Evolutionary conservation across 345 rosid species (phyloP), one percentile per base, ranked within the genome.

Genomic region (Acer yangbiense): DNA sequence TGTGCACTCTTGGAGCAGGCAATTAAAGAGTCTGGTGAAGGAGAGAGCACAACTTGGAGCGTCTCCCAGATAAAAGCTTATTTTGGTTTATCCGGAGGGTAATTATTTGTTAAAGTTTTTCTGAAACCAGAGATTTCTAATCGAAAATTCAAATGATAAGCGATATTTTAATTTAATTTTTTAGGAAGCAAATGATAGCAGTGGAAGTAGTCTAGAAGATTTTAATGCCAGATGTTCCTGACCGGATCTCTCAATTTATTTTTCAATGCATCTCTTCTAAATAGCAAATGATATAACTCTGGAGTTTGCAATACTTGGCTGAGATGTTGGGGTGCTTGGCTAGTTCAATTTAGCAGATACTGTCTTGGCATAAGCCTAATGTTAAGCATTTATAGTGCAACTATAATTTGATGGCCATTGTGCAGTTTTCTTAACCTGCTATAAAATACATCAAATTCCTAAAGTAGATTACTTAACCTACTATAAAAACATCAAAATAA

Each of bases 1-100:
- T 94, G 99, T 79, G 78, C 95, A 27, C 88, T 96, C 17, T 79
- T 96, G 83, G 94, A 96, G 77, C 99, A 96, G 87, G 97, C 97
- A 68, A 83, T 92, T 79, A 96, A 92, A 87, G 98, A 96, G 83
- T 84, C 87, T 21, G 90, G 88, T 77, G 91, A 88, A 82, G 90
- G 92, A 65, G 94, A 91, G 75, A 89, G 79, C 82, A 74, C 85
- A 79, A 85, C 93, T 69, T 96, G 99, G 98, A 96, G 93, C 73
- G 84, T 90, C 77, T 90, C 93, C 72, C 97, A 91, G 87, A 88
- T 91, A 77, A 92, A 90, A 66, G 91, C 93, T 71, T 92, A 96
- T 75, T 92, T 96, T 82, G 98, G 98, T 73, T 81, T 96, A 71
- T 96, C 99, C 68, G 99, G 99, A 84, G 98, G 97, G 99, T 94